phyloP scores from a whole-genome alignment of 2,329 filamentous ascomycete species.

The Neonectria neomacrospora region DNA sequence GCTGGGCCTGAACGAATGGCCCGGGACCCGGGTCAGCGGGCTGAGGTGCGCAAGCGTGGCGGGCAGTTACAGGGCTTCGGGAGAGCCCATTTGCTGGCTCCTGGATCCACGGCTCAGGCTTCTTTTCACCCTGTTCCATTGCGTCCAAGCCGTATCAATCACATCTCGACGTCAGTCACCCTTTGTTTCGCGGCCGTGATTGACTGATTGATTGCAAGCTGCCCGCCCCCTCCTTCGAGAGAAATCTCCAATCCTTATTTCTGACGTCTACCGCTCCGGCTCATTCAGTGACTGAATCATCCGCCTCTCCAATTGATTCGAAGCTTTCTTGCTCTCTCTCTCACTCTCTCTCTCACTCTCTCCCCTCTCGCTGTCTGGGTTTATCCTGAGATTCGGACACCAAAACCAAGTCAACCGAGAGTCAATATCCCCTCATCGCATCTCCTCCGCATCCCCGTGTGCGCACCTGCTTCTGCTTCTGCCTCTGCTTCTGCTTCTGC shows the following conservation, averaged over 20 bases:
- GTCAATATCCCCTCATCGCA: slow-evolving; percentile 2
- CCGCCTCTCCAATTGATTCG: slow-evolving; percentile 1
- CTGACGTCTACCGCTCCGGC: background rate
- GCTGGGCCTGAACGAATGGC: background rate
- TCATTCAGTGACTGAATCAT: background rate
- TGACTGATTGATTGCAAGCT: background rate
- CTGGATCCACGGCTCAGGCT: background rate
- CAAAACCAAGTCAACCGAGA: background rate
- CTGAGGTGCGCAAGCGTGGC: background rate
- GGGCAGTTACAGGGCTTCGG: background rate
- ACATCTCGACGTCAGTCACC: slow-evolving; percentile 7
- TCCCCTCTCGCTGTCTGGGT: too few relatives aligned
- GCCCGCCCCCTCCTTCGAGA: background rate
- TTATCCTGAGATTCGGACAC: background rate
- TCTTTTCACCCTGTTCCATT: background rate
- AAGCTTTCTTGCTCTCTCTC: too few relatives aligned
- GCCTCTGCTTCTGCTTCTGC: background rate
- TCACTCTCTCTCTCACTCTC: too few relatives aligned
- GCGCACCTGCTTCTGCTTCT: background rate
- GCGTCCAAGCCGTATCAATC: background rate
- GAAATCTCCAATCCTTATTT: background rate
- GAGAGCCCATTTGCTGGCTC: background rate
- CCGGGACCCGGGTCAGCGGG: background rate
- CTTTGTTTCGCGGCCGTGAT: background rate
- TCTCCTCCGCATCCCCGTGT: background rate